Base-by-base conservation (phyloP, 768 basidiomycete species). In the Agaricus sinodeliciosus region DNA sequence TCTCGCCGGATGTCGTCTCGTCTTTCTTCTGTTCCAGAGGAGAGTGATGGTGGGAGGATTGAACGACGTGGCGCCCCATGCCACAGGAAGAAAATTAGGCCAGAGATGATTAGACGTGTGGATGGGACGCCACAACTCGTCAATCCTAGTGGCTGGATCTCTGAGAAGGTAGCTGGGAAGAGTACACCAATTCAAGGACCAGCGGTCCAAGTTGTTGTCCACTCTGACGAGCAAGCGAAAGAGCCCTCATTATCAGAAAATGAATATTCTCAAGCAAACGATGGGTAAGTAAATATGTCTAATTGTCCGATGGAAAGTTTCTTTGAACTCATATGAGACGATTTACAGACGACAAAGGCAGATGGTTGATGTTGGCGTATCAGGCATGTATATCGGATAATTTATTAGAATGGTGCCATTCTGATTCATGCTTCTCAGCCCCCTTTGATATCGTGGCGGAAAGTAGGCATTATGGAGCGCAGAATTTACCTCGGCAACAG, bases 61-160 rank as follows among this genome's bases (percentile, higher is more conserved):
- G 45, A 42, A 4, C 52, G 46, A 25, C 16, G 16, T 34, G 4
- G 11, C 9, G 62, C 65, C 34, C 57, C 60, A 65, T 13, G 58
- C 64, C 18, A 64, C 67, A 34, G 69, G 66, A 31, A 31, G 19
- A 76, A 68, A 44, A 52, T 92, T 5, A 69, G 78, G 44, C 72
- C 85, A 22, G 82, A 89, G 50, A 90, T 91, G 88, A 90, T 93
- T 51, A 77, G 81, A 27, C 74, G 89, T 46, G 76, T 86, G 72
- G 80, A 87, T 53, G 78, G 76, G 43, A 77, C 80, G 0, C 87
- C 85, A 5, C 81, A 80, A 62, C 79, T 77, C 1, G 73, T 91
- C 22, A 77, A 90, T 61, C 89, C 89, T 3, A 90, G 80, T 58
- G 88, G 89, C 4, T 80, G 75, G 78, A 74, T 89, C 19, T 80